Base-by-base conservation (phyloP, 1,284 basidiomycete species). In the Malassezia dermatis region DNA sequence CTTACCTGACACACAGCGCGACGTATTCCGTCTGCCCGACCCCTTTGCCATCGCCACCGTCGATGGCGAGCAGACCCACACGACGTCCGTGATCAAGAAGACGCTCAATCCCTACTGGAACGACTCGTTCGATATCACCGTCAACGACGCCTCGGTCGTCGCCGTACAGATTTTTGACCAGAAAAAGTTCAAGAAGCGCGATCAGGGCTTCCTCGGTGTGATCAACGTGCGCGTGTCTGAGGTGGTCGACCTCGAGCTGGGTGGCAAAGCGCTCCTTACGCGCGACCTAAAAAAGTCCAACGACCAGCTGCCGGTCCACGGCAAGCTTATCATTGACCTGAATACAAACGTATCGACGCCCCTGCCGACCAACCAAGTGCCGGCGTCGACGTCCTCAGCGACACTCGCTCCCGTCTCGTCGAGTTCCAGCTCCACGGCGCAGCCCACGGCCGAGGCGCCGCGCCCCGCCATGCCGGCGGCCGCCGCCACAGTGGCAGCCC, bases 121-220 rank as follows among this genome's bases (percentile, higher is more conserved):
- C 48, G 72, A 74, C 54, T 65, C 63, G 48, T 74, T 74, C 46
- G 72, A 73, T 34, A 60, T 74, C 52, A 84, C 81, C 45, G 89
- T 93, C 71, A 88, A 85, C 75, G 89, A 93, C 69, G 86, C 86
- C 3, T 91, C 88, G 24, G 84, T 91, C 44, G 81, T 95, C 40
- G 86, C 88, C 4, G 88, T 95, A 3, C 90, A 95, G 77, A 89
- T 94, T 69, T 94, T 94, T 67, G 90, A 95, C 76, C 90, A 94
- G 78, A 85, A 88, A 76, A 94, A 93, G 78, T 94, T 94, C 79
- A 94, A 93, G 79, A 81, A 87, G 77, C 84, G 84, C 76, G 89
- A 94, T 76, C 89, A 94, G 73, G 89, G 89, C 4, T 94, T 94
- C 77, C 79, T 95, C 44, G 89, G 89, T 50, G 89, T 91, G 26